Base-by-base conservation (phyloP, 352 stramenopile genomes). In the Phytophthora niederhauseri region DNA sequence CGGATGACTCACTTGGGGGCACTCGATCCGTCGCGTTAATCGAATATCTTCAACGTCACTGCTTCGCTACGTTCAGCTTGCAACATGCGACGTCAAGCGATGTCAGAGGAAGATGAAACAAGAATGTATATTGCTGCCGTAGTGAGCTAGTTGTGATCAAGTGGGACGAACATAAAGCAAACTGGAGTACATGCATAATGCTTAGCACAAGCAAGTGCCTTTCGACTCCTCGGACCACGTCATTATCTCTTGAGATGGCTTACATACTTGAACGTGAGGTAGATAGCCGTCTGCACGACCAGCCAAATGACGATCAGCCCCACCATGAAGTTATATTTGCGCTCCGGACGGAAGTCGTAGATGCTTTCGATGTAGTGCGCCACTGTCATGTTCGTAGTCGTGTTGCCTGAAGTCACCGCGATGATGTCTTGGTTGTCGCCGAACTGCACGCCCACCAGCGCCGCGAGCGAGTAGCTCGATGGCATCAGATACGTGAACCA, bases 401-500 rank as follows among this genome's bases (percentile, higher is more conserved):
- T 43, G 34, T 43, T 43, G 34, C 34, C 34, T 0, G 9, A 43
- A 43, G 34, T 43, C 34, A 43, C 34, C 12, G 34, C 34, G 9
- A 43, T 43, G 9, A 43, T 43, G 34, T 43, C 34, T 4, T 43
- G 34, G 34, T 43, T 43, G 34, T 43, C 34, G 12, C 34, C 34
- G 12, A 43, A 43, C 34, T 43, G 34, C 34, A 15, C 34, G 17
- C 34, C 34, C 8, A 43, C 7, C 34, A 43, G 34, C 34, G 34
- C 34, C 3, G 34, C 34, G 1, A 43, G 34, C 7, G 34, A 43
- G 34, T 43, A 43, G 7, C 34, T 43, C 34, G 34, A 43, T 9
- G 34, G 34, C 34, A 43, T 26, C 24, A 26, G 24, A 26, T 26
- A 87, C 58, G 59, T 61, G 64, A 87, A 77, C 79, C 79, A 87